phyloP scores from a whole-genome alignment of 2,329 filamentous ascomycete genomes.

The Myriosclerotinia scirpicola region DNA sequence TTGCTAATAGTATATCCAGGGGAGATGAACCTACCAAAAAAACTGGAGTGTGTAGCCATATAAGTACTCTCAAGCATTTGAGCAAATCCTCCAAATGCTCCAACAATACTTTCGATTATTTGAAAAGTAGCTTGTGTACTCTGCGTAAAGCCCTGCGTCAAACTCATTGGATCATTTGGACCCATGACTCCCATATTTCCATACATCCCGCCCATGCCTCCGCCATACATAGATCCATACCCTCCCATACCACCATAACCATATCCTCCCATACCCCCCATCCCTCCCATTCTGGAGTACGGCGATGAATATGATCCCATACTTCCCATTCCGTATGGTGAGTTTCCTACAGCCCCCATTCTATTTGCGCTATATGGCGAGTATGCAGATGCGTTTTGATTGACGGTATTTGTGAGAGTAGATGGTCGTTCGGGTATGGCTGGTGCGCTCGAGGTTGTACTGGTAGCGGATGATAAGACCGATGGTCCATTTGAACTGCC shows the following conservation, averaged over 20 bases:
- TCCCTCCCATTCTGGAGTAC: slow-evolving; percentile 31
- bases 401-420: slow-evolving; percentile 75
- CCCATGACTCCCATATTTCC: slow-evolving; percentile 54
- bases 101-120: slow-evolving; percentile 95
- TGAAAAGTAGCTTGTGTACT: slow-evolving; percentile 97
- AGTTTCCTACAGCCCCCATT: slow-evolving; percentile 52
- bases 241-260: slow-evolving; percentile 45
- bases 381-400: slow-evolving; percentile 84
- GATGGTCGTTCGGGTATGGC: slow-evolving; percentile 78
- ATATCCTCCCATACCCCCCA: slow-evolving; percentile 40
- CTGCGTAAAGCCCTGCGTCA: slow-evolving; percentile 94
- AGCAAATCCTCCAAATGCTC: slow-evolving; percentile 93
- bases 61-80: slow-evolving; percentile 99
- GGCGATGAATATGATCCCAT: slow-evolving; percentile 43
- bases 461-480: slow-evolving; percentile 45
- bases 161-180: slow-evolving; percentile 85
- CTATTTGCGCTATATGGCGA: slow-evolving; percentile 61
- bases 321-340: slow-evolving; percentile 43
- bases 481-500: slow-evolving; percentile 45
- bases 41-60: slow-evolving; percentile 98
- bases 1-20: not conserved
- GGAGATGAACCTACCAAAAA: slow-evolving; percentile 71
- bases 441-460: slow-evolving; percentile 52
- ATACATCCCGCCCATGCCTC: slow-evolving; percentile 42
- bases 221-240: slow-evolving; percentile 43